Base-by-base conservation (phyloP, 2,329 filamentous ascomycete genomes). In the Xylaria sp. region DNA sequence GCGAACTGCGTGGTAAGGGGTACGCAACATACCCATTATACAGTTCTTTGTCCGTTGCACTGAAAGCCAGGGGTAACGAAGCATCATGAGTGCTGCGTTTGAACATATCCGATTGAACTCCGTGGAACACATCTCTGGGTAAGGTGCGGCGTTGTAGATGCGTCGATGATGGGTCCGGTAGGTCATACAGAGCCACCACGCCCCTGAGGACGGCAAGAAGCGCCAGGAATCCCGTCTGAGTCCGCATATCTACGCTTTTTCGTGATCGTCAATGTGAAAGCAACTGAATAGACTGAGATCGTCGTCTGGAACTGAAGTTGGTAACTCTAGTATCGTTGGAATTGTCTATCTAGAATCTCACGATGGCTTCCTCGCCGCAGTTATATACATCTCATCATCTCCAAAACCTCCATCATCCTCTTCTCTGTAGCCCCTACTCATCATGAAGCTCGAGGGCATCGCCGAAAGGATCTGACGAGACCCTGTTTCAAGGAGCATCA, bases 11-110 rank as follows among this genome's bases (percentile, higher is more conserved):
- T 30, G 30, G 35, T 13, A 18, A 35, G 18, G 18, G 23, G 2
- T 3, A 34, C 11, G 13, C 10, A 55, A 59, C 67, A 55, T 65
- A 70, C 68, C 68, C 67, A 11, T 56, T 60, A 39, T 66, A 67
- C 23, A 71, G 51, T 13, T 34, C 49, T 52, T 60, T 10, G 58
- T 64, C 52, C n/a, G 44, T 42, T n/a, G 53, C 55, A 23, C 47
- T 39, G 42, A 60, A 60, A n/a, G 46, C 48, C 16, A 60, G 9
- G 44, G 63, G 44, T 42, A 63, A 54, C 18, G 54, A 50, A 4
- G 59, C 58, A 30, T 53, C 53, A 13, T 57, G 50, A 51, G 60
- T 51, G 63, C 58, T 60, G 35, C 59, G 57, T 16, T 50, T 59
- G 34, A 63, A 58, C 13, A 64, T 59, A 52, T 35, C 46, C 2